Conservation (phyloP, 2,329 filamentous ascomycete genomes). For the Aspergillus flavus region DNA sequence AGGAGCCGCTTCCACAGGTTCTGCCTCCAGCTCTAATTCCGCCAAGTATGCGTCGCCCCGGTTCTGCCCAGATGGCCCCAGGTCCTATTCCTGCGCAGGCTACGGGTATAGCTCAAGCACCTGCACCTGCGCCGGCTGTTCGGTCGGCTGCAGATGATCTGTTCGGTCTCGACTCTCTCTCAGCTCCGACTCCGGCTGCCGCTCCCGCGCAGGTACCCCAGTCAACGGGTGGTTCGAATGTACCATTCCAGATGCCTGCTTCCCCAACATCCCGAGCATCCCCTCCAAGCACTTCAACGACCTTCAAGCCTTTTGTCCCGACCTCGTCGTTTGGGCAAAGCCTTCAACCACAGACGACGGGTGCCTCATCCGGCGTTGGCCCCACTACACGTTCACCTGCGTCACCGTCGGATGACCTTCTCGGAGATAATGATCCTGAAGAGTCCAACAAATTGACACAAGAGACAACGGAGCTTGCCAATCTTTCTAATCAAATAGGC, state of each 20-base stretch:
- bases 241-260: constrained; percentile 58
- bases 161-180: constrained; percentile 82
- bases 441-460: constrained; percentile 83
- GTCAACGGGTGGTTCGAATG: constrained; percentile 72
- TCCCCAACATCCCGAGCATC: constrained; percentile 47
- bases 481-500: constrained; percentile 92
- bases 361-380: constrained; percentile 51
- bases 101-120: constrained; percentile 47
- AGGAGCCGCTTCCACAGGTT: constrained; percentile 71
- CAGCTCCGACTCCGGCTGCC: constrained; percentile 53
- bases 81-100: constrained; percentile 48
- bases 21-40: constrained; percentile 82
- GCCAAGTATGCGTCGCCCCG: constrained; percentile 72
- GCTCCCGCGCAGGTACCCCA: constrained; percentile 63
- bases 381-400: constrained; percentile 44
- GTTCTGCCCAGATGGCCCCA: constrained; percentile 38
- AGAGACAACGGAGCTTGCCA: constrained; percentile 90
- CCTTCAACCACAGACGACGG: constrained; percentile 75
- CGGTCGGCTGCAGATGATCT: constrained; percentile 91
- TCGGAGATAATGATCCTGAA: constrained; percentile 88
- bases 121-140: constrained; percentile 55
- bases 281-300: constrained; percentile 46
- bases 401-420: constrained; percentile 73
- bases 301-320: constrained; percentile 89
- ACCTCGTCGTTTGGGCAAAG: constrained; percentile 90